Conservation (phyloP, 1,139 yeast genomes). For the Geotrichum restrictum region DNA sequence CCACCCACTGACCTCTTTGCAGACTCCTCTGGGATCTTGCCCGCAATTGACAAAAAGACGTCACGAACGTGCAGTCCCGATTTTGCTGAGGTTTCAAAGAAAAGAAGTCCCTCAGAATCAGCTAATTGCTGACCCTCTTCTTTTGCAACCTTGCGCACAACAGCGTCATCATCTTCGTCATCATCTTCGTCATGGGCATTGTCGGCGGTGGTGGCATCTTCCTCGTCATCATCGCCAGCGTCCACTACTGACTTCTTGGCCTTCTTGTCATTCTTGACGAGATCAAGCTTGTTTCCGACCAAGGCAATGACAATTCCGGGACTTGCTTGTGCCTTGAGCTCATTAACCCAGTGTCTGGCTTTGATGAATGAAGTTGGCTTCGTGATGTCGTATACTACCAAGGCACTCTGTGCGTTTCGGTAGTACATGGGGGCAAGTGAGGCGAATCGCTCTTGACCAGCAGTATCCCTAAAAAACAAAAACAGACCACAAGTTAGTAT, state of each 20-base stretch:
- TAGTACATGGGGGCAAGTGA: slow-evolving; percentile 96
- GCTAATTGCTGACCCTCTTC: slow-evolving; percentile 83
- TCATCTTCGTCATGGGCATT: slow-evolving; percentile 37
- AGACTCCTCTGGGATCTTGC: slow-evolving; percentile 60
- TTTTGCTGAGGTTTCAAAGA: slow-evolving; percentile 94
- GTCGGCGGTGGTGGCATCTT: slow-evolving; percentile 37
- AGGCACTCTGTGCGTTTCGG: slow-evolving; percentile 97
- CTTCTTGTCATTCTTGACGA: slow-evolving; percentile 33
- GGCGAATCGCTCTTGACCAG: slow-evolving; percentile 97
- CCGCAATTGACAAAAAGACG: slow-evolving; percentile 86
- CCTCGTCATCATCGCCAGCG: slow-evolving; percentile 23
- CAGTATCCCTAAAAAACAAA: slow-evolving; percentile 59
- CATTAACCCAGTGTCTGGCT: slow-evolving; percentile 99
- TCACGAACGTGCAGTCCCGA: slow-evolving; percentile 88
- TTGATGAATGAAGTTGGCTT: slow-evolving; percentile 96
- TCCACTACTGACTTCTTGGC: slow-evolving; percentile 6
- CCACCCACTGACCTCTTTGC: slow-evolving; percentile 2
- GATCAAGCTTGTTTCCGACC: slow-evolving; percentile 88
- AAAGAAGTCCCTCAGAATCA: slow-evolving; percentile 78
- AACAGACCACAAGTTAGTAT: too few species aligned
- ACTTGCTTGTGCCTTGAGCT: slow-evolving; percentile 89
- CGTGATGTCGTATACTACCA: slow-evolving; percentile 92
- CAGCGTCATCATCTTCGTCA: slow-evolving; percentile 30
- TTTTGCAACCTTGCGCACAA: slow-evolving; percentile 71
- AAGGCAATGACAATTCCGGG: slow-evolving; percentile 88